Percentiles rank a stretch among this genome's conserved stretches.
phyloP scores from a whole-genome alignment of 139 green algal species.

The Chara braunii region DNA sequence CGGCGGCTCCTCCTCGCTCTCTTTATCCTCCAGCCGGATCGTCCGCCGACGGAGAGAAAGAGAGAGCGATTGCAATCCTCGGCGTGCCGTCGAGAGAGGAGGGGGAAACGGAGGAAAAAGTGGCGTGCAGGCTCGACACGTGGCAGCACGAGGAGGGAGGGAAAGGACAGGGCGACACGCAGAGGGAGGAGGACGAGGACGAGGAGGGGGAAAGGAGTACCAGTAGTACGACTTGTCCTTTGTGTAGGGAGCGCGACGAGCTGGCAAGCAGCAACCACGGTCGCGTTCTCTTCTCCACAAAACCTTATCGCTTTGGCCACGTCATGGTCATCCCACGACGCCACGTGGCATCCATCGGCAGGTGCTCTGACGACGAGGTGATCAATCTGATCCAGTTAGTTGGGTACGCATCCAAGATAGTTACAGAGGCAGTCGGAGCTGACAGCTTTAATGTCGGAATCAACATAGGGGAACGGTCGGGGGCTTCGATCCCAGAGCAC shows the following conservation, averaged over 20 bases:
- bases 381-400: background rate
- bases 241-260: conserved; percentile 12
- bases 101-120: too few relatives aligned
- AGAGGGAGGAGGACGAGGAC: too few relatives aligned
- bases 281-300: conserved; percentile 20
- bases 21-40: too few relatives aligned
- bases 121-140: too few relatives aligned
- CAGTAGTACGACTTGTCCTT: too few relatives aligned
- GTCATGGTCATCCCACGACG: conserved; percentile 24
- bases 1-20: too few relatives aligned
- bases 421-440: conserved; percentile 2
- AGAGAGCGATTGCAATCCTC: too few relatives aligned
- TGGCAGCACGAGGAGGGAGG: too few relatives aligned
- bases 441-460: conserved; percentile 24
- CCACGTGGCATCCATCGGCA: conserved; percentile 10
- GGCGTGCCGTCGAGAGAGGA: too few relatives aligned
- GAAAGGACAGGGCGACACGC: too few relatives aligned
- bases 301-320: conserved; percentile 20
- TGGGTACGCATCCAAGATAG: background rate
- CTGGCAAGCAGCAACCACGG: background rate
- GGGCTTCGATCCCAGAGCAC: conserved; percentile 17
- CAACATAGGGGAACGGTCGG: conserved; percentile 20
- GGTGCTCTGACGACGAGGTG: conserved; percentile 14
- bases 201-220: too few relatives aligned
- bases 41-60: too few relatives aligned